Base-by-base conservation (phyloP, 2,329 filamentous ascomycete species). In the Talaromyces verruculosus region DNA sequence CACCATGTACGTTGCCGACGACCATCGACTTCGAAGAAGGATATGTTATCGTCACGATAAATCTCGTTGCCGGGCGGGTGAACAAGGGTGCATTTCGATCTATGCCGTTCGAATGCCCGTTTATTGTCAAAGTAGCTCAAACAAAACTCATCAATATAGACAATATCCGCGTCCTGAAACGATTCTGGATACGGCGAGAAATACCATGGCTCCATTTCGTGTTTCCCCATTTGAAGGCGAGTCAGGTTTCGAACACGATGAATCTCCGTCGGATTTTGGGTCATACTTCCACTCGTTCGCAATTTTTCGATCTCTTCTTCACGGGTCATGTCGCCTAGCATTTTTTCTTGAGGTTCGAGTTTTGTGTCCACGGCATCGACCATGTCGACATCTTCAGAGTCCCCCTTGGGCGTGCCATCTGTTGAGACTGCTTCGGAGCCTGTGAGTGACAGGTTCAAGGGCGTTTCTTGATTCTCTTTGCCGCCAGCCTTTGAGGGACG, bases 1-100 rank as follows among this genome's bases (percentile, higher is more conserved):
- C 95, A 99, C 81, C 97, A 99, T n/a, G 97, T 92, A 0, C 95
- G 92, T 72, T 99, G 96, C 73, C 97, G 96, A 59, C 95, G 90
- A 7, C 95, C 95, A 71, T 99, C 95, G 5, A 99, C 95, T 77
- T 99, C 95, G 74, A 98, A 99, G 74, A 99, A 95, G 0, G 93
- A 97, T 60, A 96, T 88, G 35, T 93, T 91, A 60, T 89, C 89
- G 72, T 97, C 89, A 0, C 95, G 91, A 77, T 99, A 99, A 68
- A 99, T 97, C 77, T 99, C 96, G 78, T 99, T 99, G 30, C 95
- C 95, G 0, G 95, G 95, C 0, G 95, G 95, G 72, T 99, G 95
- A 65, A 92, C 88, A 39, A 99, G 81, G 1, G 90, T 91, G 79
- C 95, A 99, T 82, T 99, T 99, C 57, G 86, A 82, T 43, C 95